These are phyloP conservation scores for Eucalyptus cladocalyx DNA, from an alignment of 345 rosid species.

Conservation along the genomic window DNA sequence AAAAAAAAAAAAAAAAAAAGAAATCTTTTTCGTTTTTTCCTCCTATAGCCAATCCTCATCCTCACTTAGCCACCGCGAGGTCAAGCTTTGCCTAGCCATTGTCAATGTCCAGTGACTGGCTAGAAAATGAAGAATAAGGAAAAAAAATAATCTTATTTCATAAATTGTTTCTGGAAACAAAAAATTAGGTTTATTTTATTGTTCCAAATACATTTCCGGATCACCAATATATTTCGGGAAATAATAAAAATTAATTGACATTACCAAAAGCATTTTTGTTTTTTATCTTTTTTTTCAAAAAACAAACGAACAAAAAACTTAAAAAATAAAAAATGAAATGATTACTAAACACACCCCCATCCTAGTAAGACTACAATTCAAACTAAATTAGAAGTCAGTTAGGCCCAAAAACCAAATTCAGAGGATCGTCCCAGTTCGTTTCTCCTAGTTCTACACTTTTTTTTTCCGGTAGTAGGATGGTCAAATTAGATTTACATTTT, in stretches of 20 bases:
- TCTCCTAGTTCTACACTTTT: not conserved
- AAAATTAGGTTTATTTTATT: too few species aligned
- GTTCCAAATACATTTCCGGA: too few species aligned
- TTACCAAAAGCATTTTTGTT: too few species aligned
- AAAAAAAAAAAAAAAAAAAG: too few species aligned
- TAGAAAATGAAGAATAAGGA: too few species aligned
- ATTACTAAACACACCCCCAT: too few species aligned
- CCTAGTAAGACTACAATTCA: not conserved
- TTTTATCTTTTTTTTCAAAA: accelerated
- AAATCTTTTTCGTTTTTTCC: accelerated
- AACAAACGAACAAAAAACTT: accelerated
- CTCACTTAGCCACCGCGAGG: accelerated
- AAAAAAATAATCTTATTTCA: too few species aligned
- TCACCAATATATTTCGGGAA: too few species aligned
- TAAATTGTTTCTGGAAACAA: accelerated
- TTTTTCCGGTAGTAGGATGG: not conserved
- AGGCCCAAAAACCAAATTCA: not conserved
- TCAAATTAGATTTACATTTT: not conserved
- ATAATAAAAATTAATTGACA: too few species aligned
- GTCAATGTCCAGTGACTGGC: accelerated
- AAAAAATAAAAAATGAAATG: too few species aligned
- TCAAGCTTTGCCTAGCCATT: too few species aligned
- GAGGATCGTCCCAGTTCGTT: not conserved
- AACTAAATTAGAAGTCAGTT: not conserved
- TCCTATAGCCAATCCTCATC: accelerated